phyloP scores from a whole-genome alignment of 768 basidiomycete genomes.

The Jaapia argillacea region DNA sequence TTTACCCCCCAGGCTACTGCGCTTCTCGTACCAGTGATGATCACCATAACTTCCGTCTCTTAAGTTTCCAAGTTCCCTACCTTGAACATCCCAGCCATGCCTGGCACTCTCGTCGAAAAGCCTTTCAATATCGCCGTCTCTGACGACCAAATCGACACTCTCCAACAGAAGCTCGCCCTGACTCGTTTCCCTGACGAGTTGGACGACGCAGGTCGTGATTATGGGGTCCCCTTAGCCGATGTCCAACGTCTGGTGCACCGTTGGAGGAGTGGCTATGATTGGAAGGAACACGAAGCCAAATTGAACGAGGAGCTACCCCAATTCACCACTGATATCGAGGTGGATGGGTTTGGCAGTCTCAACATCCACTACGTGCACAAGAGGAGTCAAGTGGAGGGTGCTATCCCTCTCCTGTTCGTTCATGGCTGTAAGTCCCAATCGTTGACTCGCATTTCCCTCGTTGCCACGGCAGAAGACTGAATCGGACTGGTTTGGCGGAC shows the following conservation, averaged over 20 bases:
- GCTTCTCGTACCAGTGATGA: too few species aligned
- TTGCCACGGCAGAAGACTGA: not conserved
- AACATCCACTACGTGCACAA: constrained; percentile 46
- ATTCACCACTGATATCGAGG: constrained; percentile 6
- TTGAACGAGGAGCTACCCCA: constrained; percentile 7
- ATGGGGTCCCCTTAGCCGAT: constrained; percentile 7
- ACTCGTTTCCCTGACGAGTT: constrained; percentile 6
- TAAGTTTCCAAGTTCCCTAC: too few species aligned
- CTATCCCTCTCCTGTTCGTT: constrained; percentile 46
- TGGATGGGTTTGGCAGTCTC: constrained; percentile 16
- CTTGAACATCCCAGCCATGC: too few species aligned
- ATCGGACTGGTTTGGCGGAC: not conserved
- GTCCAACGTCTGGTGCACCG: constrained; percentile 3
- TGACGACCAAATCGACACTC: not conserved
- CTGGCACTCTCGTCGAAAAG: not conserved
- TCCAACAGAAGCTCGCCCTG: constrained; percentile 3
- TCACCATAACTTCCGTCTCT: too few species aligned
- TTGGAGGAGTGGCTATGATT: constrained; percentile 6
- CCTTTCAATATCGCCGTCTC: constrained; percentile 3
- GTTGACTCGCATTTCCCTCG: not conserved
- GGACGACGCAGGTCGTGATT: constrained; percentile 6
- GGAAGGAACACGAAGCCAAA: constrained; percentile 3
- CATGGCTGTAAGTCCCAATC: constrained; percentile 36
- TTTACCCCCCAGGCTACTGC: too few species aligned
- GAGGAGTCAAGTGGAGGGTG: constrained; percentile 25